Base-by-base conservation (phyloP, 768 basidiomycete genomes). In the Leccinellum luteum region DNA sequence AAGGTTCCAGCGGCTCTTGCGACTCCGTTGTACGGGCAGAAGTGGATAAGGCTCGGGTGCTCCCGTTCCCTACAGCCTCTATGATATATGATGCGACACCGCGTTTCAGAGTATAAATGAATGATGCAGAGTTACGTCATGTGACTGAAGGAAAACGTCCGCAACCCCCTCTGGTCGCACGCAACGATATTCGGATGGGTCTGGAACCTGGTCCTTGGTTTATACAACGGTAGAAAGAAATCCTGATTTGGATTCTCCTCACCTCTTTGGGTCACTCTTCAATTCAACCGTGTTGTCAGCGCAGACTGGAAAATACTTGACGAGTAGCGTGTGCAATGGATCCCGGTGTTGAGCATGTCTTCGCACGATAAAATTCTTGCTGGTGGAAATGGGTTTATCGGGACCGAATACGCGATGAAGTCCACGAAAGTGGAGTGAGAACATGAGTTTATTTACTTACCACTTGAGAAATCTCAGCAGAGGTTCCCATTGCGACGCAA, bases 31-130 rank as follows among this genome's bases (percentile, higher is more conserved):
- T 57, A 34, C 10, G 52, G 56, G 44, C 17, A 44, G 51, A 57
- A 19, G 55, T 30, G 45, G 48, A 38, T n/a, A 35, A 54, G 32
- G 34, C 31, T 34, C 9, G 41, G 48, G 61, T 14, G 21, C 55
- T 55, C 48, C 25, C 53, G 51, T 56, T 51, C 48, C 38, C 49
- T 12, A 27, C 23, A 52, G 13, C 34, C 9, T 5, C 48, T 45
- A 54, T 54, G 62, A 57, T 61, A 66, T 61, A 60, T 55, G 53
- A 57, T 60, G 59, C 57, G 51, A 52, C 45, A 44, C 19, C 41
- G 10, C 12, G 41, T 43, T 43, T 43, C 48, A 32, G 48, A 57
- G 60, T 50, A 43, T n/a, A 28, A n/a, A 44, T 54, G 28, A 56
- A 19, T 43, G 41, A 43, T 48, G 27, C 21, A 34, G 50, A 28